phyloP scores from a whole-genome alignment of 2,329 filamentous ascomycete genomes.

The Calonectria pseudoreteaudii region DNA sequence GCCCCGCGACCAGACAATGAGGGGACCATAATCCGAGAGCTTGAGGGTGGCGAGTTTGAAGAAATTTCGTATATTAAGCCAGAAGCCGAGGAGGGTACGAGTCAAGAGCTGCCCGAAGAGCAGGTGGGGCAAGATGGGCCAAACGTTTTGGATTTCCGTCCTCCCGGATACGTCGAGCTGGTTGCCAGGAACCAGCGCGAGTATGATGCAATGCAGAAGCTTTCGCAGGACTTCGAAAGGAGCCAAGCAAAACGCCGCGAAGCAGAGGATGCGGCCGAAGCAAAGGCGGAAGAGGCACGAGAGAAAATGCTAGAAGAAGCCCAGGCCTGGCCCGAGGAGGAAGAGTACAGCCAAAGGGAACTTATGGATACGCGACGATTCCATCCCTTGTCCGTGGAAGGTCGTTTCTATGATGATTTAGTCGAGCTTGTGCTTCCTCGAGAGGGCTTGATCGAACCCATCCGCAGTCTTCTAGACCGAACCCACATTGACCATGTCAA shows the following conservation, averaged over 20 bases:
- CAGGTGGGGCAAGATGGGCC: constrained; percentile 40
- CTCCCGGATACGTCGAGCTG: constrained; percentile 57
- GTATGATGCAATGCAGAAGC: constrained; percentile 65
- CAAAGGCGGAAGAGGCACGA: constrained; percentile 50
- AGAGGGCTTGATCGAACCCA: constrained; percentile 75
- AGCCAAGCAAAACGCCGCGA: constrained; percentile 51
- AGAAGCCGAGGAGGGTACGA: constrained; percentile 15
- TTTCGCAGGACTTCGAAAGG: constrained; percentile 68
- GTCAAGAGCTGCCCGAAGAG: constrained; percentile 22
- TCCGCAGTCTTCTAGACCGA: constrained; percentile 74
- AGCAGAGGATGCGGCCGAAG: constrained; percentile 42
- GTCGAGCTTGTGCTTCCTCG: constrained; percentile 81
- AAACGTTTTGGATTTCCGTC: constrained; percentile 43
- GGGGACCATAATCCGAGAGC: constrained; percentile 64
- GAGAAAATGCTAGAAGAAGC: constrained; percentile 43
- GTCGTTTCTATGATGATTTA: constrained; percentile 80
- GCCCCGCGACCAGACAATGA: constrained; percentile 44
- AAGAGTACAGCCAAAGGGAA: constrained; percentile 49
- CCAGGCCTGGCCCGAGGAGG: constrained; percentile 47
- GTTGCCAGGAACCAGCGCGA: constrained; percentile 67
- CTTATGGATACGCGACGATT: constrained; percentile 60
- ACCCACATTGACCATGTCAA: constrained; percentile 80
- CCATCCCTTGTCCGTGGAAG: constrained; percentile 80
- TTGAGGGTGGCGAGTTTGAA: constrained; percentile 68
- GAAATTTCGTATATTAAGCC: constrained; percentile 65